Evolutionary conservation across 176 grass and related monocot genomes (phyloP), one percentile per base, ranked within the genome.

Genomic region (Stipa capillata): DNA sequence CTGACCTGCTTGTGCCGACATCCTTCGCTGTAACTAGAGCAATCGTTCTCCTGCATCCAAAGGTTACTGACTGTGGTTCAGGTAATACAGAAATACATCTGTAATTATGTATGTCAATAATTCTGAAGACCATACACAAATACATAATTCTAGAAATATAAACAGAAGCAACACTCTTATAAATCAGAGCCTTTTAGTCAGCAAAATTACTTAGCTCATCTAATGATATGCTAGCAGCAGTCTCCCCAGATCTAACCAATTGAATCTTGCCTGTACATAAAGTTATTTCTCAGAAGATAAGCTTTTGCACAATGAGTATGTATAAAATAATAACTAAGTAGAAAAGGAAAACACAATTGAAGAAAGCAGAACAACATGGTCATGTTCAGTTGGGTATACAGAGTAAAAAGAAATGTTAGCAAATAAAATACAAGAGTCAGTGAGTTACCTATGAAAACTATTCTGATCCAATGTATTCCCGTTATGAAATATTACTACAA

Each of bases 211-310:
- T 87, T 31, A 99, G 83, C 65, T 88, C 90, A 83, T 95, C 90
- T 57, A 99, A 72, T 71, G 92, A 95, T 77, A 91, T 83, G 65
- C 50, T 89, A 65, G 92, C 72, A 87, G 85, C 76, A 74, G 51
- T 70, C 63, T 94, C 86, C 43, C 96, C 92, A 60, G 96, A 91
- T 80, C 89, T 99, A 82, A 95, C 44, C 83, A 99, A 51, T 10
- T 75, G 85, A 86, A 99, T 55, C 77, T 93, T 99, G 27, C 96
- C 96, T 99, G 80, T 58, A 83, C 17, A 90, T 34, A 83, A 10
- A 84, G 90, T n/a, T 71, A 65, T 44, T 74, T 57, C 13, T 75
- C 32, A 3, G 25, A 68, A 33, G 23, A 88, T 84, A 75, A 80
- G 42, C 14, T 84, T 75, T 67, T 79, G 60, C 51, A 74, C 35